These are phyloP conservation scores for Amphibolis antarctica DNA, from an alignment of 106 monocot genomes.

Conservation along the genomic window DNA sequence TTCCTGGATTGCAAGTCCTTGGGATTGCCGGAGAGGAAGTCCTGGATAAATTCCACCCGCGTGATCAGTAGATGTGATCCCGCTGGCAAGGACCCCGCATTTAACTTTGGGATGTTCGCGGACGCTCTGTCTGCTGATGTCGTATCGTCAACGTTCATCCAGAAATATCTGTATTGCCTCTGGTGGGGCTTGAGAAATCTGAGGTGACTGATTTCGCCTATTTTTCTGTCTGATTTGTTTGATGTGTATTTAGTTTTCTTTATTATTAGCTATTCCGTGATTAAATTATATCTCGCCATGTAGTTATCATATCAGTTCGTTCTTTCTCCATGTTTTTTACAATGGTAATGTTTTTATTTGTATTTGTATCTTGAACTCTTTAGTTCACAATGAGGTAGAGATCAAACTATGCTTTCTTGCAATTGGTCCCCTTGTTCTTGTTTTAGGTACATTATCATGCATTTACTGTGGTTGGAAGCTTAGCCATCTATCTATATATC, in stretches of 20 bases:
- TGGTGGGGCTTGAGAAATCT: conserved; percentile 96
- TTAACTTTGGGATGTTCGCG: conserved; percentile 70
- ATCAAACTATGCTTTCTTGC: too few species aligned
- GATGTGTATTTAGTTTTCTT: not conserved
- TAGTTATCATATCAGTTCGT: too few species aligned
- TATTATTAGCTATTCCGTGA: not conserved
- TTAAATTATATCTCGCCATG: not conserved
- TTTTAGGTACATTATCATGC: too few species aligned
- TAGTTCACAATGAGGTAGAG: too few species aligned
- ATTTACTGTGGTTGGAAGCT: too few species aligned
- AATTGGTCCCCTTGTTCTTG: too few species aligned
- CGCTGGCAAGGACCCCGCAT: conserved; percentile 9
- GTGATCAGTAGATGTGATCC: conserved; percentile 37
- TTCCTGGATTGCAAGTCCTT: conserved; percentile 60
- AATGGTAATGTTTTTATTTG: too few species aligned
- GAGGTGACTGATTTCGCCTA: conserved; percentile 28
- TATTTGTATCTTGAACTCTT: too few species aligned
- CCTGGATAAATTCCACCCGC: conserved; percentile 39
- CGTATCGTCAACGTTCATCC: conserved; percentile 36
- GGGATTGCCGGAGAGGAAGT: conserved; percentile 17
- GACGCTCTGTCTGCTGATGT: conserved; percentile 52
- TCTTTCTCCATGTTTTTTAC: too few species aligned
- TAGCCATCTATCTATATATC: too few species aligned
- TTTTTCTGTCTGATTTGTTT: too few species aligned
- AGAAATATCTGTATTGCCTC: conserved; percentile 86